Evolutionary conservation across 345 rosid genomes (phyloP), one percentile per base, ranked within the genome.

Genomic region (Hypericum perforatum): DNA sequence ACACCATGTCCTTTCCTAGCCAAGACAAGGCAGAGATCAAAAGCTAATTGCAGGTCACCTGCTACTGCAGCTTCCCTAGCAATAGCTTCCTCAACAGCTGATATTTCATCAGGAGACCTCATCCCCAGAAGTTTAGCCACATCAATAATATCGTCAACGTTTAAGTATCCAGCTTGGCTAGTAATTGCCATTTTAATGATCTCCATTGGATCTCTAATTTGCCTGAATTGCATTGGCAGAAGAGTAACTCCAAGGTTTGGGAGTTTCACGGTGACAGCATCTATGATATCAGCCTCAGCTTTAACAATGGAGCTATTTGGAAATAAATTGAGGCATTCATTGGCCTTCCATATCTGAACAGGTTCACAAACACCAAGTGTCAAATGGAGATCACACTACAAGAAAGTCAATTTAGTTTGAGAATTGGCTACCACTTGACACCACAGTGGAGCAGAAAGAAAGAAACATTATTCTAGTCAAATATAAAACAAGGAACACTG

Each of bases 1-100:
- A 67, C 78, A 74, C 94, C 98, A 61, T 92, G 94, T 52, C 98
- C 98, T 60, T 92, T 88, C 63, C 66, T 92, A 29, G 85, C 74
- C 65, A 92, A 76, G 72, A 62, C 78, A 69, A 83, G 81, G 73
- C 96, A 85, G 39, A 88, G 79, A 77, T 88, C 98, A 74, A 80
- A 92, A 49, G 98, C 98, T 70, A 92, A 71, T 69, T 92, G 98
- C 69, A 92, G 79, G 75, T 92, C 95, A 58, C 95, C 98, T 22
- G 91, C 85, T 60, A 88, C 86, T 47, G 97, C 98, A 64, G 97
- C 96, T 79, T 88, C 98, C 66, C 97, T 82, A 62, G 98, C 96
- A 78, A 92, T 85, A 66, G 95, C 88, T 80, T 92, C 98, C 80
- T 92, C 79, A 39, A 92, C 89, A 53, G 79, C 75, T 56, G 89